Base-by-base conservation (phyloP, 2,329 filamentous ascomycete species). In the Byssothecium circinans region DNA sequence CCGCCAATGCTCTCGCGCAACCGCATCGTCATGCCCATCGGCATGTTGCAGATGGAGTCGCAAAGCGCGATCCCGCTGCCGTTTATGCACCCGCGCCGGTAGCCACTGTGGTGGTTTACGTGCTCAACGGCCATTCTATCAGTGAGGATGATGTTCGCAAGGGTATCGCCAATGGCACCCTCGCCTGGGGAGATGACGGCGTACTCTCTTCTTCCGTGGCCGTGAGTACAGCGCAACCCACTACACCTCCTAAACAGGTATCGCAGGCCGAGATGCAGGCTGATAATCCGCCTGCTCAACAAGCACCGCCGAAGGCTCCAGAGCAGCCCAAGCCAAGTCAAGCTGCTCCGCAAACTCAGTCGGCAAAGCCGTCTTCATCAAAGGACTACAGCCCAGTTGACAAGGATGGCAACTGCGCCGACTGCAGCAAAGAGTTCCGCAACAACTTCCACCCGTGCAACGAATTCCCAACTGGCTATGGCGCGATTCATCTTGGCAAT, bases 381-480 rank as follows among this genome's bases (percentile, higher is more conserved):
- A 70, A 47, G 43, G 58, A 67, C 30, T 42, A 43, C 42, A 45
- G 39, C 22, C 58, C 39, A 50, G 41, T 15, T 8, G 51, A 65
- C 12, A 42, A 53, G 8, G 40, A 62, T 36, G 64, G 61, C 4
- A 41, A 57, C 17, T 65, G 62, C 35, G 25, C 19, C 4, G 88
- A 88, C 41, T 57, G 92, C 45, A 76, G 84, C 56, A 73, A 75
- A 14, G 75, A 84, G 7, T 97, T 97, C 78, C 88, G 87, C 11
- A 86, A 86, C 70, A 89, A 89, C 50, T 72, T 83, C 58, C 62
- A 95, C 45, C 73, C 79, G 55, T 97, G 94, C 75, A 73, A 71
- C 53, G 66, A 78, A 1, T 95, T 96, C 76, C 91, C 91, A 14
- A 84, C 83, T 2, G 77, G 83, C 0, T 97, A 95, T 64, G 94